Base-by-base conservation (phyloP, 805 yeast species). In the Candida piceae region DNA sequence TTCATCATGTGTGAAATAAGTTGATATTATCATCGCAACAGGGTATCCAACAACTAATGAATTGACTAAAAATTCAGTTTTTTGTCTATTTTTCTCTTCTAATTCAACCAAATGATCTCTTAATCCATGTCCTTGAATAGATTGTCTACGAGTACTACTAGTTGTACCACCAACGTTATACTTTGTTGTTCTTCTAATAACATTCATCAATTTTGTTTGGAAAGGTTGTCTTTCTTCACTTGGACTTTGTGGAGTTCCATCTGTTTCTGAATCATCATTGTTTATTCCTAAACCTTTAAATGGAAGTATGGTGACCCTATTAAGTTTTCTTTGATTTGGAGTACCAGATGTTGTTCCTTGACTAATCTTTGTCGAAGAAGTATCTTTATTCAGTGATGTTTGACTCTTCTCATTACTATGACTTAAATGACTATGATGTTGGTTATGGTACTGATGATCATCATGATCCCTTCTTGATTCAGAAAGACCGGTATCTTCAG, bases 1-100 rank as follows among this genome's bases (percentile, higher is more conserved):
- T 41, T 86, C 95, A 56, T 88, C 96, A 36, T 76, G 73, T 31
- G 80, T 67, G 42, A 93, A 76, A 26, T 80, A 72, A 1, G 94
- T 76, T 4, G 93, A 87, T 5, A 87, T 67, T 39, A 87, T 67
- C 39, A 85, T 64, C 0, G 86, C 80, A 3, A 85, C 82, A 0
- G 96, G 89, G 10, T 80, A 69, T 9, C 84, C 94, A 4, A 83
- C 64, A 6, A 74, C 49, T 40, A 85, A 62, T 19, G 84, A 70
- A 22, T 69, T 66, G 10, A 79, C 59, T 31, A 78, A 41, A 13
- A 39, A 42, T 17, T 54, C 49, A 1, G 58, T 56, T 25, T 60
- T 53, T 26, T 44, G 25, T 19, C 40, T 39, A 17, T 57, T 51
- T 32, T 52, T 57, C 12, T 33, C 35, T 19, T 53, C 55, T 13